A percentile compares a stretch with the other conserved stretches of the same genome.
phyloP scores from a whole-genome alignment of 2,329 filamentous ascomycete species.

The Cytospora paraplurivora region DNA sequence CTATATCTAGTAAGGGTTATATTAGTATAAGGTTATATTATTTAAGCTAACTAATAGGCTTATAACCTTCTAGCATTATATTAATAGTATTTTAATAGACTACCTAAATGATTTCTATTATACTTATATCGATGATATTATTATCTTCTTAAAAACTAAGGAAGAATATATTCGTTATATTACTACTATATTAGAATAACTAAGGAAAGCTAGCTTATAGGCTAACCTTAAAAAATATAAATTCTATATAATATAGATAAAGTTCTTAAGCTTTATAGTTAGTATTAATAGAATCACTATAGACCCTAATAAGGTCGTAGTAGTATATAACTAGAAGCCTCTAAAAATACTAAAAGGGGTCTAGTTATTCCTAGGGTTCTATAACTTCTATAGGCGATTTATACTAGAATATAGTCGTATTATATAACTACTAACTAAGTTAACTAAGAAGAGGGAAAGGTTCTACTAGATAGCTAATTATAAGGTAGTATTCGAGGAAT shows the following conservation, averaged over 20 bases:
- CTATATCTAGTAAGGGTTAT: neutral
- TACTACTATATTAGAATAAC: neutral
- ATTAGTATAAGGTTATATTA: conserved; percentile 11
- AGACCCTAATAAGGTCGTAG: neutral
- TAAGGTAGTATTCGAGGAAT: neutral
- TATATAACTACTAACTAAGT: neutral
- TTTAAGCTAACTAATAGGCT: neutral
- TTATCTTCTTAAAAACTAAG: neutral
- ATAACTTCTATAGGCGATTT: too few relatives aligned
- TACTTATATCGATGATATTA: conserved; percentile 8
- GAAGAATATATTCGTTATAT: conserved; percentile 5
- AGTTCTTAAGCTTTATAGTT: conserved; percentile 5
- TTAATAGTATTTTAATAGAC: too few relatives aligned
- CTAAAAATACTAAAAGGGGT: too few relatives aligned
- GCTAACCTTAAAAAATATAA: conserved; percentile 5
- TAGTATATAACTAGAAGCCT: neutral
- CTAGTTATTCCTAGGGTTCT: too few relatives aligned
- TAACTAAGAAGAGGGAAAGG: neutral
- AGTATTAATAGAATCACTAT: neutral
- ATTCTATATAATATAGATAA: too few relatives aligned
- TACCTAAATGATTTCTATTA: too few relatives aligned
- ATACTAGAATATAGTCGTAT: too few relatives aligned
- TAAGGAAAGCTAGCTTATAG: neutral
- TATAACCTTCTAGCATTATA: neutral
- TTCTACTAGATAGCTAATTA: neutral